These are phyloP conservation scores for Penicillium palitans DNA, from an alignment of 2,329 filamentous ascomycete genomes.

Conservation along the genomic window DNA sequence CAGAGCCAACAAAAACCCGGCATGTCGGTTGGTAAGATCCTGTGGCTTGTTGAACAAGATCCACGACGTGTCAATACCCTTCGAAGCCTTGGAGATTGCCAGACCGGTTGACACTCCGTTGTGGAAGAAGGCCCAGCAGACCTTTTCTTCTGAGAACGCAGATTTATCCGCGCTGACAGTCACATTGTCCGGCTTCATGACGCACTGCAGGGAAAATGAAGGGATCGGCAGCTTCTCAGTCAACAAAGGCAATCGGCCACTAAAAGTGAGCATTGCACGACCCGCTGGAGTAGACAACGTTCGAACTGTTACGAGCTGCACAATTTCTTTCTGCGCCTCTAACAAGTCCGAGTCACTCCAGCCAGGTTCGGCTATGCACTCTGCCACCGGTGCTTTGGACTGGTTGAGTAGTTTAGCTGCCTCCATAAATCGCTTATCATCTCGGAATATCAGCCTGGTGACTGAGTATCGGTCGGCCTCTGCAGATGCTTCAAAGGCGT, in stretches of 20 bases:
- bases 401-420: conserved; percentile 84
- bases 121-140: conserved; percentile 98
- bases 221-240: conserved; percentile 89
- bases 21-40: conserved; percentile 93
- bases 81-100: conserved; percentile 83
- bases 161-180: conserved; percentile 90
- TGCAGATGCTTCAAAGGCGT: conserved; percentile 72
- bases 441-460: conserved; percentile 82
- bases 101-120: conserved; percentile 91
- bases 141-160: conserved; percentile 89
- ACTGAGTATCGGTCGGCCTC: conserved; percentile 81
- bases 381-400: conserved; percentile 73
- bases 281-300: conserved; percentile 88
- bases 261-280: conserved; percentile 83
- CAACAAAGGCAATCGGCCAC: conserved; percentile 79
- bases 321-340: conserved; percentile 88
- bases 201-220: conserved; percentile 87
- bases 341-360: conserved; percentile 86
- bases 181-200: conserved; percentile 88
- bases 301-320: conserved; percentile 79
- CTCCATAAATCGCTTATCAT: conserved; percentile 86
- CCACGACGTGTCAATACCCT: conserved; percentile 97
- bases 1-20: conserved; percentile 85
- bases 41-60: conserved; percentile 96
- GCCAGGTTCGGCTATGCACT: conserved; percentile 69